phyloP scores from a whole-genome alignment of 768 basidiomycete species.

The Boletus vermiculosoides region DNA sequence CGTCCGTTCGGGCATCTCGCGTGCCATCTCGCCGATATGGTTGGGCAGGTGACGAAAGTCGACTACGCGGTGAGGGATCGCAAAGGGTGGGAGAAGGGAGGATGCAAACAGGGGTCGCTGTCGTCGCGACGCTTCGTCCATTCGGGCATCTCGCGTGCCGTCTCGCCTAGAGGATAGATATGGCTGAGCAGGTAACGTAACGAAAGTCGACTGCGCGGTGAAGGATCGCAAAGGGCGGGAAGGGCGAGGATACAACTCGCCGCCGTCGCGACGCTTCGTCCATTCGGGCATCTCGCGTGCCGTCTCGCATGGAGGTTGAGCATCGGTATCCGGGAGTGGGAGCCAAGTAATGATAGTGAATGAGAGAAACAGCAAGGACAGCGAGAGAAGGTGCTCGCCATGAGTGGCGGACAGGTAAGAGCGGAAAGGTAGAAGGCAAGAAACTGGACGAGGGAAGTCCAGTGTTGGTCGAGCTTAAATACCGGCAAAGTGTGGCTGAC shows the following conservation, averaged over 20 bases:
- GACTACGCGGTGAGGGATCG: neutral
- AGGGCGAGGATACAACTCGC: neutral
- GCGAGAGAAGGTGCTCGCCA: neutral
- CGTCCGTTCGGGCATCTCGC: neutral
- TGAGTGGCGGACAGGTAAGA: neutral
- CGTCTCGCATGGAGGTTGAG: neutral
- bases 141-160: constrained; percentile 3
- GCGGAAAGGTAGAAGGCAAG: neutral
- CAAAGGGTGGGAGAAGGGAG: neutral
- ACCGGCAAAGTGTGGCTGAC: constrained; percentile 12
- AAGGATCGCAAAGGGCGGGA: neutral
- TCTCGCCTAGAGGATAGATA: too few relatives aligned
- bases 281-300: constrained; percentile 3
- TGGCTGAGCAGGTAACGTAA: neutral
- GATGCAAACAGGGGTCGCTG: neutral
- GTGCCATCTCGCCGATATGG: neutral
- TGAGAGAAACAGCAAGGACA: neutral
- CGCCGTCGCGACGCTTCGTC: neutral
- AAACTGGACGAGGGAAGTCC: neutral
- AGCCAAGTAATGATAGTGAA: neutral
- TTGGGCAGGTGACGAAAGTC: neutral
- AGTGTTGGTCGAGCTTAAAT: constrained; percentile 7
- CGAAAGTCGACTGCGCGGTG: neutral
- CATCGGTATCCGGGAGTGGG: neutral
- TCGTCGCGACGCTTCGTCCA: neutral